A percentile compares a stretch with the other conserved stretches of the same genome.
Conservation (phyloP, 169 alveolate genomes). For the Eimeria tenella region DNA sequence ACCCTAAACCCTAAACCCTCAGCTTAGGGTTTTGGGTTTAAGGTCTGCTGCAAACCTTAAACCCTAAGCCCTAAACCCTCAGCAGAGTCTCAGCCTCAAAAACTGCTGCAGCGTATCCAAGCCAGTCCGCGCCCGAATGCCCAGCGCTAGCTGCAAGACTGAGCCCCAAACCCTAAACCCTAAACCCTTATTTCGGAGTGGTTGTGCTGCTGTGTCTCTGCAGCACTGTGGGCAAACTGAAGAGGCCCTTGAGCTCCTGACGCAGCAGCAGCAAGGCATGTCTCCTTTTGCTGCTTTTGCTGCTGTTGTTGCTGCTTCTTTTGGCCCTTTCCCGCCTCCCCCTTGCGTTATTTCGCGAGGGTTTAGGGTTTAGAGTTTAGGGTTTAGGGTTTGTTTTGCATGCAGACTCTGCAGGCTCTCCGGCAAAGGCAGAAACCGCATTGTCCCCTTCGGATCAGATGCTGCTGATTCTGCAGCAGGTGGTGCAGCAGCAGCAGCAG, state of each 20-base stretch:
- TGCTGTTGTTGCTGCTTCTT: not conserved
- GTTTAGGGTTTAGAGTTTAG: too few relatives aligned
- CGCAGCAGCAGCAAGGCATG: constrained; percentile 10
- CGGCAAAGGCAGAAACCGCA: not conserved
- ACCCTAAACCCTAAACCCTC: constrained; percentile 10
- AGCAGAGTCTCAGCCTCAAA: not conserved
- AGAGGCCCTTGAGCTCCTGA: not conserved
- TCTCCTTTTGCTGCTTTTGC: not conserved
- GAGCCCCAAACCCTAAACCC: not conserved
- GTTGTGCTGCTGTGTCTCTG: not conserved
- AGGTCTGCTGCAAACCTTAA: too few relatives aligned
- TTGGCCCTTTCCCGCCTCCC: not conserved
- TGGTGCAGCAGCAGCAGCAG: constrained; percentile 22
- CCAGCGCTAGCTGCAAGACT: too few relatives aligned
- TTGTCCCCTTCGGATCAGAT: not conserved
- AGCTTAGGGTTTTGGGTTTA: not conserved
- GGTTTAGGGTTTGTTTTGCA: not conserved
- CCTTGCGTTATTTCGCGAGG: not conserved
- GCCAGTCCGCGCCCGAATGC: too few relatives aligned
- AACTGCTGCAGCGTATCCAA: not conserved
- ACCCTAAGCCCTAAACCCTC: constrained; percentile 1
- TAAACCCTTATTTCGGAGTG: not conserved
- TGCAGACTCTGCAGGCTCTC: constrained; percentile 17
- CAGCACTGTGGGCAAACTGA: not conserved
- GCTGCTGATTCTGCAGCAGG: constrained; percentile 42